Evolutionary conservation across 1,284 basidiomycete species (phyloP).

Genomic region (Schizophyllum commune): DNA sequence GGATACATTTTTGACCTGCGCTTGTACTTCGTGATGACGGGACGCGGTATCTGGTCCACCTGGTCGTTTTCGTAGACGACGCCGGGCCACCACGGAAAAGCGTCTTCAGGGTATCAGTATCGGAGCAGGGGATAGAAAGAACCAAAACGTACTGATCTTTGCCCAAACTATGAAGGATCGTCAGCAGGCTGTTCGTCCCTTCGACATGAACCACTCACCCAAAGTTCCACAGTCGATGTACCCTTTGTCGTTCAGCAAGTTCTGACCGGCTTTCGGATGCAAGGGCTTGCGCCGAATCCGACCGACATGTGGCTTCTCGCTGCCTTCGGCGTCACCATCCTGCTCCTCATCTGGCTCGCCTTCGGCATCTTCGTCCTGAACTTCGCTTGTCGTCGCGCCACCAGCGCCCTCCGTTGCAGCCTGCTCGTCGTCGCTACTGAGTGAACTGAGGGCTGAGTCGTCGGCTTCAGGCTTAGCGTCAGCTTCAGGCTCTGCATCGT

Average conservation of each 20-base stretch:
- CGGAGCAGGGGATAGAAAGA: background rate
- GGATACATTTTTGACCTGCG: slow-evolving; percentile 22
- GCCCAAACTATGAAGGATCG: background rate
- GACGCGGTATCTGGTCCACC: slow-evolving; percentile 35
- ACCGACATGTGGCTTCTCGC: background rate
- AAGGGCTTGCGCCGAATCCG: background rate
- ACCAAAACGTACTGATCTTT: background rate
- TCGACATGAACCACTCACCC: slow-evolving; percentile 27
- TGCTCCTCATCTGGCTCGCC: slow-evolving; percentile 5
- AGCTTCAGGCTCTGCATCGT: background rate
- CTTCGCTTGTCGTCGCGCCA: background rate
- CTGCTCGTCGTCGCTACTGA: slow-evolving; percentile 20
- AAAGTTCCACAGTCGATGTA: slow-evolving; percentile 41
- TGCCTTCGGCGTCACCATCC: background rate
- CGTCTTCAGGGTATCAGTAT: background rate
- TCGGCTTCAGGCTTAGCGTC: background rate
- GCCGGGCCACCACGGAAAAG: slow-evolving; percentile 61
- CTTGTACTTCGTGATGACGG: slow-evolving; percentile 28
- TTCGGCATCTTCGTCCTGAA: slow-evolving; percentile 16
- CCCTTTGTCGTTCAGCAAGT: slow-evolving; percentile 19
- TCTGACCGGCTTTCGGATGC: slow-evolving; percentile 15
- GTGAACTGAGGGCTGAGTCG: slow-evolving; percentile 19
- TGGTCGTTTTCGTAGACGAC: slow-evolving; percentile 48
- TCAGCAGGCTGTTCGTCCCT: slow-evolving; percentile 1
- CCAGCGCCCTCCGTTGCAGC: background rate